Base-by-base conservation (phyloP, 176 grass and related monocot species). In the Panicum miliaceum region DNA sequence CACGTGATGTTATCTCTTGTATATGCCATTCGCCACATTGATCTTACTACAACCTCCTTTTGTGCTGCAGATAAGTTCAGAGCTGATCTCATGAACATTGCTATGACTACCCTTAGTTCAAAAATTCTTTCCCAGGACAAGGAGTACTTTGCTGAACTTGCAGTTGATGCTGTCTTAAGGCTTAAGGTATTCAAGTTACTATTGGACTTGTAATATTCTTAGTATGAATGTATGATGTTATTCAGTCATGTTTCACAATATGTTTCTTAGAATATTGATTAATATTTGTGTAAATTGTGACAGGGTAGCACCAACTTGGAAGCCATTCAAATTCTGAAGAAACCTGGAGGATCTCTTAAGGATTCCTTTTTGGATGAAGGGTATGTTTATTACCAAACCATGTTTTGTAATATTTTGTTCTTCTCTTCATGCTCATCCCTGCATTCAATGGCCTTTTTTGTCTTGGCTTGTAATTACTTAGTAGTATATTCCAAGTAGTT, bases 331-430 rank as follows among this genome's bases (percentile, higher is more conserved):
- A 95, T 98, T 92, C 89, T 98, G 56, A 98, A 98, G 91, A 98
- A 93, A 84, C 88, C 93, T 91, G 96, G 96, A 80, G 96, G 96
- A 70, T 98, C 96, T 50, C 96, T 98, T n/a, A 95, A 84, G 80
- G 96, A 98, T 75, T 98, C 96, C n/a, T 98, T 98, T 93, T 84
- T 98, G 73, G 96, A 92, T 45, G 93, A 98, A 91, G 96, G 96
- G 96, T 98, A 93, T 82, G 75, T 64, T 84, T 23, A 57, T 89
- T 70, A 38, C 23, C 38, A 40, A 86, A 72, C 16, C 22, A 13
- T 48, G 14, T 18, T 25, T 3, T 51, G n/a, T n/a, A n/a, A n/a
- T 1, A 56, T 5, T 54, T 20, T 71, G 14, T 48, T 42, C 23
- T 32, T 16, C 12, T 13, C 3, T 69, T 58, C 36, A 41, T 58